Conservation (phyloP, 495 filamentous ascomycete genomes). For the Talaromyces nanjingensis region DNA sequence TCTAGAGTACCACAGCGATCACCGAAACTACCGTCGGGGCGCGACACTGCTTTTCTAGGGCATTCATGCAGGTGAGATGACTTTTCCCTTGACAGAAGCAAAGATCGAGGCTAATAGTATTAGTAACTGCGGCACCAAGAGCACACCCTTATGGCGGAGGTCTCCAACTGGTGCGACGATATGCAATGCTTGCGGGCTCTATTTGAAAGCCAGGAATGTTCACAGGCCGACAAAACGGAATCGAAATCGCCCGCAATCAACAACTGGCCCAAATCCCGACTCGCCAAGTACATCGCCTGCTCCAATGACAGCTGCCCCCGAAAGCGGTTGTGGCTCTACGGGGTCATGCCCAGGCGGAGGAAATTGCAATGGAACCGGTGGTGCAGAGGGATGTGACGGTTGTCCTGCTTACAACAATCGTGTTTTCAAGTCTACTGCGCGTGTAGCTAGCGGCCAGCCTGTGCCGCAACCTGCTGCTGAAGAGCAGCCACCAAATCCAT, state of each 20-base stretch:
- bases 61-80: constrained; percentile 49
- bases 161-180: constrained; percentile 91
- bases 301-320: constrained; percentile 22
- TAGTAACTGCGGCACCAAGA: constrained; percentile 92
- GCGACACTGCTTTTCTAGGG: constrained; percentile 37
- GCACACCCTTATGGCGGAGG: constrained; percentile 89
- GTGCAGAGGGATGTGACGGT: constrained; percentile 90
- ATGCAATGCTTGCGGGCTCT: constrained; percentile 96
- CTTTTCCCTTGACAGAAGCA: neutral
- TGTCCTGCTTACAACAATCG: constrained; percentile 98
- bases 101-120: neutral
- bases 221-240: constrained; percentile 85
- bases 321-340: constrained; percentile 35
- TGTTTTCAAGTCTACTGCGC: constrained; percentile 68
- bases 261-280: constrained; percentile 4
- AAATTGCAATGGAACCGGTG: constrained; percentile 92
- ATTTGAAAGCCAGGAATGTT: constrained; percentile 87
- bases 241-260: constrained; percentile 22
- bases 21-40: constrained; percentile 8
- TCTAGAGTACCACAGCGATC: constrained; percentile 5
- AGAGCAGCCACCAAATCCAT: constrained; percentile 18
- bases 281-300: constrained; percentile 18
- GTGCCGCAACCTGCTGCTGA: constrained; percentile 18
- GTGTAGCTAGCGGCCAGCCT: constrained; percentile 23
- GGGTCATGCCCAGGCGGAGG: constrained; percentile 96